Percentiles rank a stretch among this genome's conserved stretches.
Conservation (phyloP, 768 basidiomycete genomes). For the Tremella mesenterica region DNA sequence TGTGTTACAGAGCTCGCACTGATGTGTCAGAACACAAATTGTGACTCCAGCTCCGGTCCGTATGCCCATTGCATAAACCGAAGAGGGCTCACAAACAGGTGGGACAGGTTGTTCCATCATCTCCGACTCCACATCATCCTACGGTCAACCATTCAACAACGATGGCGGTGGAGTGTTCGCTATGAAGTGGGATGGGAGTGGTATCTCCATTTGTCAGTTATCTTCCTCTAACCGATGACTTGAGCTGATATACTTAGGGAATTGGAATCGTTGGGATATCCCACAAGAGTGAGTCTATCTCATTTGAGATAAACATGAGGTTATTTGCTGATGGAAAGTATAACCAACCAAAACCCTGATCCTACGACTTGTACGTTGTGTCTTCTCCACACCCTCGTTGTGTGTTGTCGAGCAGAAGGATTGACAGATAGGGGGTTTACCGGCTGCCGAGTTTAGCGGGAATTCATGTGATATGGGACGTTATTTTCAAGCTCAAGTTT, state of each 20-base stretch:
- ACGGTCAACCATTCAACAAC: conserved; percentile 70
- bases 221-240: neutral
- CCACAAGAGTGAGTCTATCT: conserved; percentile 31
- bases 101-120: conserved; percentile 64
- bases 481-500: conserved; percentile 38
- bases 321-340: conserved; percentile 13
- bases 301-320: neutral
- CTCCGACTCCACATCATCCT: conserved; percentile 73
- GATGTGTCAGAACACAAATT: conserved; percentile 9
- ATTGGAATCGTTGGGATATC: conserved; percentile 38
- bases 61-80: neutral
- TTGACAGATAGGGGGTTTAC: conserved; percentile 32
- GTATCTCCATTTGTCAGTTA: conserved; percentile 49
- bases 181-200: conserved; percentile 76
- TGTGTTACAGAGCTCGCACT: too few relatives aligned
- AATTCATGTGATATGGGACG: conserved; percentile 36
- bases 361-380: conserved; percentile 28
- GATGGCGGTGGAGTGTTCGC: conserved; percentile 76
- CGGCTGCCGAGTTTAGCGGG: conserved; percentile 30
- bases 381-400: too few relatives aligned
- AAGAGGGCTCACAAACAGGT: conserved; percentile 11
- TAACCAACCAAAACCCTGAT: conserved; percentile 12
- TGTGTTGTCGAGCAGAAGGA: neutral
- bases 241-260: conserved; percentile 20
- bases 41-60: conserved; percentile 8